Evolutionary conservation across 768 basidiomycete genomes (phyloP), one percentile per base, ranked within the genome.

Genomic region (Auricularia heimuer): DNA sequence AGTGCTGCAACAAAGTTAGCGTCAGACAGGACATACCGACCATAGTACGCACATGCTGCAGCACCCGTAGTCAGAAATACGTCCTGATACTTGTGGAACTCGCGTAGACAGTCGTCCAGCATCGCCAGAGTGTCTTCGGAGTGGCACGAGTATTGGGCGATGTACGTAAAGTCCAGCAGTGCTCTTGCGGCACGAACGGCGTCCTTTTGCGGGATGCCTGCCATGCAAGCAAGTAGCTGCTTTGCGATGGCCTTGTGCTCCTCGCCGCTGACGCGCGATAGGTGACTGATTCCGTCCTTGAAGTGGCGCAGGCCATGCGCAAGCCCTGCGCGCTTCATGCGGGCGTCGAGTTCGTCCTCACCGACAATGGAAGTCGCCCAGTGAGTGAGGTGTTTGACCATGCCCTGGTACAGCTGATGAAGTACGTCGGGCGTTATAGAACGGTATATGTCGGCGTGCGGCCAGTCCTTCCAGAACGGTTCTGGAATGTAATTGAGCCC

Each of bases 141-240:
- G 62, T 80, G 79, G 1, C 70, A 10, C 0, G 72, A 70, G 64
- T 75, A 77, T 45, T 77, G 76, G 0, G 77, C 74, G 12, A 76
- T 65, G 64, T 75, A 79, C 7, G 78, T 63, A 65, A 81, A 81
- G 65, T 82, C 76, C 0, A 79, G 67, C 0, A 80, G 35, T 0
- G 70, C 75, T 1, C 74, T 70, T 1, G 67, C 64, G n/a, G 73
- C 74, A 11, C 51, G 51, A 4, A 73, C 56, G 78, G 80, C 70
- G 72, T 73, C 68, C 69, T 74, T 64, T 61, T 21, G 35, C 12
- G 34, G 21, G 18, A 47, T 47, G 1, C 62, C 62, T 12, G n/a
- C 21, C 11, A 62, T 18, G 44, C 62, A 62, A 39, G 35, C 62
- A 2, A 62, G 36, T 16, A 62, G 35, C 35, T 62, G 62, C 72